Evolutionary conservation across 805 yeast species (phyloP), one percentile per base, ranked within the genome.

Genomic region (Candida vaughaniae): DNA sequence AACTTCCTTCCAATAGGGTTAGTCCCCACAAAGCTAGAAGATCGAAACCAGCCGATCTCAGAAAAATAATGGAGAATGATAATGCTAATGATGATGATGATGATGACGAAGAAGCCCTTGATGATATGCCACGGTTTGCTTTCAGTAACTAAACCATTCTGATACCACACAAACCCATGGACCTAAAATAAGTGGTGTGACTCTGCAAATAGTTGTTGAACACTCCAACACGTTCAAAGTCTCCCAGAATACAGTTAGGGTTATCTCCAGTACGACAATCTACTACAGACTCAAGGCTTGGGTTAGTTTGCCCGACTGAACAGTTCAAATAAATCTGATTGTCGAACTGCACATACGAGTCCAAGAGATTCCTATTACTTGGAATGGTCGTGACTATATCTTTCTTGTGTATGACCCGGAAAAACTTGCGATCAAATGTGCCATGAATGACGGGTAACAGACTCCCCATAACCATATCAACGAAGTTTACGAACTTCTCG

Each of bases 141-240:
- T 63, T 63, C 36, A 49, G 30, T 20, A 35, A 15, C 14, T 34
- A 29, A 19, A 22, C 14, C 12, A 36, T 25, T 22, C 36, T 22
- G 10, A 52, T 36, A 29, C 66, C 60, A 42, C 68, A 63, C 4
- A 56, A 39, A 1, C 71, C 71, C 52, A 66, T 38, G 20, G 43
- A 51, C 31, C 72, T 54, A 38, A 67, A 66, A 40, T 67, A 67
- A 7, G 66, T 60, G 22, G 56, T 58, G 42, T 66, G 73, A 23
- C 49, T 56, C 22, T 55, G 55, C 35, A 58, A 52, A 48, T 60
- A 56, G 25, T 52, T 48, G 22, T 41, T 40, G 25, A 39, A 30
- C 11, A 26, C 26, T 22, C 31, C 28, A 5, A 41, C 17, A 4
- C 31, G 25, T 6, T 35, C 27, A 38, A 60, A 55, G 30, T 66